Percentiles rank a stretch among this genome's conserved stretches.
phyloP scores from a whole-genome alignment of 2,329 filamentous ascomycete species.

The Tricladium varicosporioides region DNA sequence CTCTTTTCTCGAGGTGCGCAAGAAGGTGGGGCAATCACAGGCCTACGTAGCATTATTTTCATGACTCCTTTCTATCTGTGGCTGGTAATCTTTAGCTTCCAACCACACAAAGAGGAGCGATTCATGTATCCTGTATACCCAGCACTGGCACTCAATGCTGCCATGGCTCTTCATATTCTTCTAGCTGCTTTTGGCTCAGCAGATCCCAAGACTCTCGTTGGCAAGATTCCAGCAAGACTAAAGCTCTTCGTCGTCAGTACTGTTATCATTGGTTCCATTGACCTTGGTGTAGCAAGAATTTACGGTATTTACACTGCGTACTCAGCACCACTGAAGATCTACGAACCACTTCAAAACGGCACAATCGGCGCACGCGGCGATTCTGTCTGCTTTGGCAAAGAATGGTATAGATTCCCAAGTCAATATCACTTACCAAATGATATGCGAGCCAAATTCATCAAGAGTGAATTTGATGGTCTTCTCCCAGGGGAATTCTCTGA shows the following conservation, averaged over 20 bases:
- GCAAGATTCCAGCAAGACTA: constrained; percentile 71
- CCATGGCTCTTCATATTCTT: constrained; percentile 78
- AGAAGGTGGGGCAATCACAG: constrained; percentile 60
- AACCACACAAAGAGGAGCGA: constrained; percentile 95
- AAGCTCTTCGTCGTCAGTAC: constrained; percentile 64
- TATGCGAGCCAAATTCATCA: constrained; percentile 84
- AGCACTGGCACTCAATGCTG: constrained; percentile 83
- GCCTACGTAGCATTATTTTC: constrained; percentile 75
- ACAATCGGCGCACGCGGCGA: constrained; percentile 59
- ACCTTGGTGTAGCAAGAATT: constrained; percentile 68
- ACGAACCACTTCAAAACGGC: constrained; percentile 58
- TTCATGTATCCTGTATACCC: constrained; percentile 99
- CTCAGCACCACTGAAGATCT: constrained; percentile 73
- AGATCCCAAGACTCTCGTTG: constrained; percentile 63
- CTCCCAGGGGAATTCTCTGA: constrained; percentile 89
- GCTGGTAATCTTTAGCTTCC: constrained; percentile 85
- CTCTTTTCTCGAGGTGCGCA: constrained; percentile 54
- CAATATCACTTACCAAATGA: constrained; percentile 86
- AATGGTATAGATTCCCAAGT: constrained; percentile 97
- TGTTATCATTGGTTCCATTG: constrained; percentile 61
- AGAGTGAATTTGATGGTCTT: constrained; percentile 84
- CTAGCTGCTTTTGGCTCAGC: constrained; percentile 71
- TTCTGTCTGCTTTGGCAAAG: constrained; percentile 85
- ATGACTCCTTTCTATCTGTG: constrained; percentile 89
- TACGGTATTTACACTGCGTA: constrained; percentile 80